Evolutionary conservation across 345 rosid species (phyloP).

Genomic region (Pugionium cornutum): DNA sequence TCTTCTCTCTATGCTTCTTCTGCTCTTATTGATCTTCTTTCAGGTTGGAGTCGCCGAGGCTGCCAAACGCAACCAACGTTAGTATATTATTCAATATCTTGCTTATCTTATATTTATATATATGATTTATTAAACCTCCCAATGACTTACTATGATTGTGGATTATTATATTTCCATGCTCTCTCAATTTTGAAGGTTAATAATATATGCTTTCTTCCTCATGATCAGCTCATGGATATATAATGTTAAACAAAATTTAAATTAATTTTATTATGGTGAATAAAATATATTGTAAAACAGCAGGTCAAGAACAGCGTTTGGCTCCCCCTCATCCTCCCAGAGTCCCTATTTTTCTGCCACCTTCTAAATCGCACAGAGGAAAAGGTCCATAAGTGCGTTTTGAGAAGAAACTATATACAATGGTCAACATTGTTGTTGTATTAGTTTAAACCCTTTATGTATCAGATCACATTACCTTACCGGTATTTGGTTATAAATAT

Average conservation of each 20-base stretch:
- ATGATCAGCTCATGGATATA: not conserved
- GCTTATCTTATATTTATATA: too few relatives aligned
- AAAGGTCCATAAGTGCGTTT: constrained; percentile 22
- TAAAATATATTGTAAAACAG: not conserved
- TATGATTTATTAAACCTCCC: not conserved
- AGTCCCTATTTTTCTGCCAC: constrained; percentile 27
- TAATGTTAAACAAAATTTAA: too few relatives aligned
- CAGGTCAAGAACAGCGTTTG: constrained; percentile 18
- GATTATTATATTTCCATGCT: not conserved
- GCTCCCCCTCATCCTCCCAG: constrained; percentile 25
- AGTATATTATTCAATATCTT: constrained; percentile 27
- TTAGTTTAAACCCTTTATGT: not conserved
- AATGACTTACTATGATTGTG: not conserved
- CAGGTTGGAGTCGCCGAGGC: constrained; percentile 31
- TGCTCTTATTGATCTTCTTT: constrained; percentile 23
- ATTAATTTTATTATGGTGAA: not conserved
- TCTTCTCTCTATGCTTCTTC: constrained; percentile 32
- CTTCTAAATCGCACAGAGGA: constrained; percentile 37
- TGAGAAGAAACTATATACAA: constrained; percentile 8
- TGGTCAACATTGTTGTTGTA: not conserved
- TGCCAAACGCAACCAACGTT: constrained; percentile 26
- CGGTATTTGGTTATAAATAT: too few relatives aligned
- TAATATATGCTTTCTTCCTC: not conserved
- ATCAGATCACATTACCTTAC: too few relatives aligned
- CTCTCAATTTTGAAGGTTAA: not conserved